Percentiles rank a stretch among this genome's conserved stretches.
These are phyloP conservation scores for Colletotrichum destructivum DNA, from an alignment of 2,329 filamentous ascomycete species.

Conservation along the genomic window DNA sequence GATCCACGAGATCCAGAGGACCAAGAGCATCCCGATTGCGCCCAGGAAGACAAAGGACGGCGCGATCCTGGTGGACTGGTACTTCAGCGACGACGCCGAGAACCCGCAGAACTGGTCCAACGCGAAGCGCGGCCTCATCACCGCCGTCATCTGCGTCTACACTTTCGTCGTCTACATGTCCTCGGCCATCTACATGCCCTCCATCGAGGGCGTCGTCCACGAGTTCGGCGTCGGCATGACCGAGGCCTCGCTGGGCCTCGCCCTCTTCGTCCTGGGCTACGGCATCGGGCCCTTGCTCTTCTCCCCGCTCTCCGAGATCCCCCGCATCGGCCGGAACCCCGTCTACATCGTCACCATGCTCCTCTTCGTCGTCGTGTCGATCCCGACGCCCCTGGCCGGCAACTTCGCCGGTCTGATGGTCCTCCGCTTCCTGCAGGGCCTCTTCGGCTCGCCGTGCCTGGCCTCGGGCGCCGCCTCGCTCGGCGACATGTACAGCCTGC, in stretches of 20 bases:
- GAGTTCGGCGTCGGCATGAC: conserved; percentile 67
- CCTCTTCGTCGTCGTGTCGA: conserved; percentile 76
- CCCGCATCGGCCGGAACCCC: conserved; percentile 76
- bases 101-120: conserved; percentile 71
- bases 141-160: conserved; percentile 66
- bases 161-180: conserved; percentile 73
- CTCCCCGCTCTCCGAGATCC: conserved; percentile 77
- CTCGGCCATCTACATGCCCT: conserved; percentile 64
- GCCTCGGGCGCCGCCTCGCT: conserved; percentile 71
- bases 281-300: conserved; percentile 77
- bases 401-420: conserved; percentile 77
- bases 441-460: conserved; percentile 77
- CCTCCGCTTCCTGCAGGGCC: conserved; percentile 75
- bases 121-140: conserved; percentile 58
- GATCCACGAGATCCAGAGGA: conserved; percentile 56
- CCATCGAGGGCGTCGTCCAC: conserved; percentile 62
- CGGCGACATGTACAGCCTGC: conserved; percentile 68
- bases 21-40: conserved; percentile 64
- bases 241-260: conserved; percentile 70
- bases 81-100: conserved; percentile 67
- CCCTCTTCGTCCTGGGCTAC: conserved; percentile 75
- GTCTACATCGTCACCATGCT: conserved; percentile 79
- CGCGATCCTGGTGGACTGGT: conserved; percentile 68
- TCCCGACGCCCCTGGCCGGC: conserved; percentile 74
- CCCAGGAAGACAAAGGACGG: conserved; percentile 65